These are phyloP conservation scores for Diaporthe sp. DNA, from an alignment of 2,329 filamentous ascomycete genomes.

Conservation along the genomic window DNA sequence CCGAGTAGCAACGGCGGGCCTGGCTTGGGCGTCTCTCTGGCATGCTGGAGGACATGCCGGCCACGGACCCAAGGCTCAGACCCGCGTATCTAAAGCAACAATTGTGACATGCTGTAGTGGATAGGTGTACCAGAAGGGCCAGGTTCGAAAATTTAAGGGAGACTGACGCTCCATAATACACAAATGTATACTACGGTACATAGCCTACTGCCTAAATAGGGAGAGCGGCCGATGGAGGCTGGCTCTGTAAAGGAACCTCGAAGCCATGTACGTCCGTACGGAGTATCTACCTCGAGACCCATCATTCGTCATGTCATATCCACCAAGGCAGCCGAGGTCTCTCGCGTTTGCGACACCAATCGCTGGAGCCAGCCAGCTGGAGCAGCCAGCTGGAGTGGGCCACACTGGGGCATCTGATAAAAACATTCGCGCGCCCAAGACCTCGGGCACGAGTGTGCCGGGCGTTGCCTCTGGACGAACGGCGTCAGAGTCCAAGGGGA, in stretches of 20 bases:
- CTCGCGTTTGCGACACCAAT: constrained; percentile 18
- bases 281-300: not conserved
- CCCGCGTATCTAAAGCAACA: not conserved
- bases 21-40: not conserved
- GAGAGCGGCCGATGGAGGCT: not conserved
- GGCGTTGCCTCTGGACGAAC: not conserved
- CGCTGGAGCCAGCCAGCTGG: not conserved
- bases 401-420: constrained; percentile 38
- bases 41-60: not conserved
- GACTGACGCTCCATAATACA: constrained; percentile 15
- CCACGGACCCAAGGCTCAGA: not conserved
- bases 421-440: constrained; percentile 9
- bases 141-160: not conserved
- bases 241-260: not conserved
- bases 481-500: not conserved
- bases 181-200: not conserved
- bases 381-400: constrained; percentile 1
- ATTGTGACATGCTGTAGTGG: not conserved
- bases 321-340: not conserved
- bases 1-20: not conserved
- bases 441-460: not conserved
- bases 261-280: not conserved
- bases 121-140: not conserved
- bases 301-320: not conserved
- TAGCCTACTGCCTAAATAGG: not conserved